Conservation (phyloP, 139 green algal species). For the Axilococcus clingmanii region DNA sequence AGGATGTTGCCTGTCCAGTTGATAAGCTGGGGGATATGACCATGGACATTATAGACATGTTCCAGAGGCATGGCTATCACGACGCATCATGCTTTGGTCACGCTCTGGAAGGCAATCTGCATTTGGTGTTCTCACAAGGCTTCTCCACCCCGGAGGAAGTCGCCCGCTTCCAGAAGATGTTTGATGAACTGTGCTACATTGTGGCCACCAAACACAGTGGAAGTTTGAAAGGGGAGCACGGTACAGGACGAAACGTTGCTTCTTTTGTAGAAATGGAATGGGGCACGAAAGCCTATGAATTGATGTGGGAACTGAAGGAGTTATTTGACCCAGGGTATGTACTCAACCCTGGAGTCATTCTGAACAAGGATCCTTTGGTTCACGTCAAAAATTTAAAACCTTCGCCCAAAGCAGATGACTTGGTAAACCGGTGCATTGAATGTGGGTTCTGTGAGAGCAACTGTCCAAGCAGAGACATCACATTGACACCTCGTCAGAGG, state of each 20-base stretch:
- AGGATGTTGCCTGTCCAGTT: constrained; percentile 94
- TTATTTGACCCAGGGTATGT: constrained; percentile 88
- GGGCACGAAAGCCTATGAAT: constrained; percentile 79
- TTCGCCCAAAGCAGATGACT: constrained; percentile 54
- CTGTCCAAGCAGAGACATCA: constrained; percentile 86
- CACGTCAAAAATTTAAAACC: constrained; percentile 89
- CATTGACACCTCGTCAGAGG: constrained; percentile 88
- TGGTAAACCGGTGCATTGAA: constrained; percentile 94
- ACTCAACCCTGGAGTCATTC: constrained; percentile 85
- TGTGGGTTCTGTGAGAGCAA: constrained; percentile 98
- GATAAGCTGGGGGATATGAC: constrained; percentile 90
- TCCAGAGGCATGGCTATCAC: constrained; percentile 73
- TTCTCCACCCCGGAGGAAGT: constrained; percentile 90
- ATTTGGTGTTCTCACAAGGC: constrained; percentile 89
- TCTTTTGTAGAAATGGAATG: constrained; percentile 98
- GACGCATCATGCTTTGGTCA: constrained; percentile 95
- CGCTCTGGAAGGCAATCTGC: constrained; percentile 95
- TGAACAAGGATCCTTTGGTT: constrained; percentile 67
- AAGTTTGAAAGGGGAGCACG: constrained; percentile 89
- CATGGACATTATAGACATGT: constrained; percentile 91
- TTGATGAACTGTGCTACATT: constrained; percentile 97
- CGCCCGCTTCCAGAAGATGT: constrained; percentile 87
- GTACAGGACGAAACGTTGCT: constrained; percentile 89
- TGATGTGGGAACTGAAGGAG: constrained; percentile 97
- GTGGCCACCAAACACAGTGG: constrained; percentile 91